Evolutionary conservation across 2,329 filamentous ascomycete species (phyloP).

Genomic region (Tetracladium maxilliforme): DNA sequence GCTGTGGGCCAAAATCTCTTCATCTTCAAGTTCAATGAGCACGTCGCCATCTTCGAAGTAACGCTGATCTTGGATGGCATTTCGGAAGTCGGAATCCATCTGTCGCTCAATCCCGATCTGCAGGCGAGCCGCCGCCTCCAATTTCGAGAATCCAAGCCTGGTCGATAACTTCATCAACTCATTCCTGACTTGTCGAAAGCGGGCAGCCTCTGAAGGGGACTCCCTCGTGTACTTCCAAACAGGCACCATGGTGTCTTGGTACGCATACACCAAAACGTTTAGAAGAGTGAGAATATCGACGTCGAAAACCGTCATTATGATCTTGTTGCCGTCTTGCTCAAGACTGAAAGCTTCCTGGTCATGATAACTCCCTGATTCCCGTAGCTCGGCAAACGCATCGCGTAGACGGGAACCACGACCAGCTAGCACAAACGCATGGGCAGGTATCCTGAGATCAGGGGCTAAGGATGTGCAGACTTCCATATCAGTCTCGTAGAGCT

Average conservation of each 20-base stretch:
- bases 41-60: conserved; percentile 76
- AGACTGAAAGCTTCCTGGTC: conserved; percentile 47
- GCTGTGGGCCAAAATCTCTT: conserved; percentile 63
- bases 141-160: conserved; percentile 49
- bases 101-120: conserved; percentile 52
- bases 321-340: conserved; percentile 32
- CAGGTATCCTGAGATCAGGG: conserved; percentile 60
- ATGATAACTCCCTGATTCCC: conserved; percentile 34
- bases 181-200: conserved; percentile 65
- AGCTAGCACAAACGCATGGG: conserved; percentile 69
- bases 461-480: conserved; percentile 38
- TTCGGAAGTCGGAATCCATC: conserved; percentile 54
- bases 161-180: conserved; percentile 82
- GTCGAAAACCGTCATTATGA: conserved; percentile 49
- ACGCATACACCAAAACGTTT: conserved; percentile 67
- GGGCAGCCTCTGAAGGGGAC: conserved; percentile 47
- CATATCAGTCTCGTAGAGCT: too few relatives aligned
- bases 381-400: conserved; percentile 41
- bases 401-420: conserved; percentile 60
- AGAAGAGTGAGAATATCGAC: conserved; percentile 68
- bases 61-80: conserved; percentile 48
- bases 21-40: conserved; percentile 61
- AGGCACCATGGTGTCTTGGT: conserved; percentile 67
- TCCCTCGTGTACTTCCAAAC: conserved; percentile 68
- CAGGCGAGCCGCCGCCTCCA: conserved; percentile 66